A percentile compares a stretch with the other conserved stretches of the same genome.
Conservation (phyloP, 2,329 filamentous ascomycete genomes). For the Phoma herbarum region DNA sequence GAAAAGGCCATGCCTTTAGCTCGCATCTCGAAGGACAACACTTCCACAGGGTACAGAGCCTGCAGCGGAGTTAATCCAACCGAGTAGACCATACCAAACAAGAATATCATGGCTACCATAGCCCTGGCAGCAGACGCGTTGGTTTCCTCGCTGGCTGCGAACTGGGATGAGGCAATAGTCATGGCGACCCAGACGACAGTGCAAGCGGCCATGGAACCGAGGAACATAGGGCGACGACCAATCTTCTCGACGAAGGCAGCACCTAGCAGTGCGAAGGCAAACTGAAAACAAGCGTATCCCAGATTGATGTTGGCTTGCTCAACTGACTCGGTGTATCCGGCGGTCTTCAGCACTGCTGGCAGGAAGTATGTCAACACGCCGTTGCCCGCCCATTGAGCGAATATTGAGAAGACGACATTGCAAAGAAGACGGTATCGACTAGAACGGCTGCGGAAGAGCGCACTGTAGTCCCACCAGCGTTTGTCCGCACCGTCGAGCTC, state of each 20-base stretch:
- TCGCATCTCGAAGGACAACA: slow-evolving; percentile 57
- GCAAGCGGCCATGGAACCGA: slow-evolving; percentile 1
- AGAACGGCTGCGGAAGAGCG: slow-evolving; percentile 55
- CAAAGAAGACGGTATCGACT: slow-evolving; percentile 61
- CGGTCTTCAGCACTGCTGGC: slow-evolving; percentile 1
- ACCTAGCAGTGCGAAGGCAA: neutral
- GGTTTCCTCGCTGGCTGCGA: neutral
- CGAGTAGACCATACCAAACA: slow-evolving; percentile 53
- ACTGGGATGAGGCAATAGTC: neutral
- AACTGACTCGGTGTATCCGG: neutral
- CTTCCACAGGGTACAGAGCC: slow-evolving; percentile 59
- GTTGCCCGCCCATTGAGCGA: slow-evolving; percentile 57
- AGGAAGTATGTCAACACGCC: slow-evolving; percentile 33
- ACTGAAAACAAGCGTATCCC: slow-evolving; percentile 1
- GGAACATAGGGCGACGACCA: slow-evolving; percentile 1
- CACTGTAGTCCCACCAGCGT: slow-evolving; percentile 45
- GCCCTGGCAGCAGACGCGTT: neutral
- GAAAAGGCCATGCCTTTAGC: slow-evolving; percentile 61
- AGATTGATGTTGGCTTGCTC: slow-evolving; percentile 6
- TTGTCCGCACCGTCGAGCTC: slow-evolving; percentile 36
- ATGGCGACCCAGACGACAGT: slow-evolving; percentile 17
- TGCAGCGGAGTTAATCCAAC: slow-evolving; percentile 56
- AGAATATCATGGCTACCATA: slow-evolving; percentile 47
- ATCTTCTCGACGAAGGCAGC: slow-evolving; percentile 1
- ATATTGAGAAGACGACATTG: slow-evolving; percentile 63